Conservation (phyloP, 1,139 yeast species). For the Scheffersomyces segobiensis region DNA sequence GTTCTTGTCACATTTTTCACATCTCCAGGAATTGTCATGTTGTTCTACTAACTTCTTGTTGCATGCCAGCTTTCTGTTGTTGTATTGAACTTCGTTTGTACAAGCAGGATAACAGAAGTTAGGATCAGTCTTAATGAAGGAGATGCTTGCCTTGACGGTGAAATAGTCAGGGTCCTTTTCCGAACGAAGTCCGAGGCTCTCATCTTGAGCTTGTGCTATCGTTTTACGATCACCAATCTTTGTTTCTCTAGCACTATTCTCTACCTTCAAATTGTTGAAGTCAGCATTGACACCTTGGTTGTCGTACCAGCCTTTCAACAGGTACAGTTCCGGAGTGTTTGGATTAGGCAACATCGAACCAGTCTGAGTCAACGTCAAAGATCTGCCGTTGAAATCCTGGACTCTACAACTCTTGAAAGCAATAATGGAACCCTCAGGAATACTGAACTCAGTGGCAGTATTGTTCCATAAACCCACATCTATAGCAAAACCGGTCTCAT, state of each 20-base stretch:
- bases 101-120: slow-evolving; percentile 93
- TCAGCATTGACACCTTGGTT: slow-evolving; percentile 64
- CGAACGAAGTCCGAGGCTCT: slow-evolving; percentile 54
- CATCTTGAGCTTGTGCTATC: slow-evolving; percentile 65
- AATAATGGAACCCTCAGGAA: slow-evolving; percentile 80
- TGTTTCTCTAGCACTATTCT: slow-evolving; percentile 27
- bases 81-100: slow-evolving; percentile 41
- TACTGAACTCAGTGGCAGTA: slow-evolving; percentile 72
- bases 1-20: slow-evolving; percentile 83
- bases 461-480: slow-evolving; percentile 90
- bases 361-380: slow-evolving; percentile 76
- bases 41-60: slow-evolving; percentile 79
- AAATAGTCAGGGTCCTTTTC: slow-evolving; percentile 59
- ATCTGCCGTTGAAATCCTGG: slow-evolving; percentile 85
- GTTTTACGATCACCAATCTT: slow-evolving; percentile 56
- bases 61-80: slow-evolving; percentile 46
- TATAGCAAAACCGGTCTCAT: slow-evolving; percentile 75
- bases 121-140: slow-evolving; percentile 63
- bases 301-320: slow-evolving; percentile 94
- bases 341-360: slow-evolving; percentile 81
- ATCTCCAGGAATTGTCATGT: slow-evolving; percentile 70
- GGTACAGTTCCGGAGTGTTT: slow-evolving; percentile 83
- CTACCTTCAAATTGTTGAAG: slow-evolving; percentile 61
- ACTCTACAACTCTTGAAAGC: slow-evolving; percentile 92
- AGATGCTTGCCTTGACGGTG: slow-evolving; percentile 69